phyloP scores from a whole-genome alignment of 345 rosid genomes.

The Hevea brasiliensis region DNA sequence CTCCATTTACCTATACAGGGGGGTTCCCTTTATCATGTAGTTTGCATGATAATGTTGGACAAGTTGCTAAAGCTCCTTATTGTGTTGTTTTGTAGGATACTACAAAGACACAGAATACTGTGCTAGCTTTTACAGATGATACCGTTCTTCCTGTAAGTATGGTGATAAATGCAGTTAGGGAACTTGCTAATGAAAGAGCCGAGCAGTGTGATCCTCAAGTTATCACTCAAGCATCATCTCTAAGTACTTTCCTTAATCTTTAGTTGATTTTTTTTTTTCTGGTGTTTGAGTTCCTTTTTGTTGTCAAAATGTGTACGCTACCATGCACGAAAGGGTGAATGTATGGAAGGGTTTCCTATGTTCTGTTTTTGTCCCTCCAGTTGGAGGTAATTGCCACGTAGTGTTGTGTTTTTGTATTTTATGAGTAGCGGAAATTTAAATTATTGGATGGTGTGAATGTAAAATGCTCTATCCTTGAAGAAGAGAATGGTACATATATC shows the following conservation, averaged over 20 bases:
- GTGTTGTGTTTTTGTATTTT: not conserved
- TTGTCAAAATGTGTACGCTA: not conserved
- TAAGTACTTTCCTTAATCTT: constrained; percentile 37
- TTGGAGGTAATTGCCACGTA: not conserved
- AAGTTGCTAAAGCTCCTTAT: constrained; percentile 2
- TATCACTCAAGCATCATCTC: constrained; percentile 57
- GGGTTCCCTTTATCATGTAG: not conserved
- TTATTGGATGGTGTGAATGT: no score
- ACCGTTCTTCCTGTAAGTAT: constrained; percentile 35
- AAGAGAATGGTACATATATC: no score
- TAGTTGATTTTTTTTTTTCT: not conserved
- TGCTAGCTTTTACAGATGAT: constrained; percentile 46
- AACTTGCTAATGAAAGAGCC: constrained; percentile 31
- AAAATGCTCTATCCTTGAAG: no score
- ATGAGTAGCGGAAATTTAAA: not conserved
- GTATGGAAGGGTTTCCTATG: not conserved
- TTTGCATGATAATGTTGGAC: not conserved
- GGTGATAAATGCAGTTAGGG: constrained; percentile 37
- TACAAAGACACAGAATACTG: constrained; percentile 20
- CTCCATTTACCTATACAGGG: not conserved
- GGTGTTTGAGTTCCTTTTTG: not conserved
- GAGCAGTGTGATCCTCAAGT: constrained; percentile 48
- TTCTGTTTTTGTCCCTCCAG: not conserved
- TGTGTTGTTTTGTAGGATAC: constrained; percentile 27
- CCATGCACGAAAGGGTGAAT: not conserved